These are phyloP conservation scores for Aspergillus homomorphus DNA, from an alignment of 495 filamentous ascomycete species.

Conservation along the genomic window DNA sequence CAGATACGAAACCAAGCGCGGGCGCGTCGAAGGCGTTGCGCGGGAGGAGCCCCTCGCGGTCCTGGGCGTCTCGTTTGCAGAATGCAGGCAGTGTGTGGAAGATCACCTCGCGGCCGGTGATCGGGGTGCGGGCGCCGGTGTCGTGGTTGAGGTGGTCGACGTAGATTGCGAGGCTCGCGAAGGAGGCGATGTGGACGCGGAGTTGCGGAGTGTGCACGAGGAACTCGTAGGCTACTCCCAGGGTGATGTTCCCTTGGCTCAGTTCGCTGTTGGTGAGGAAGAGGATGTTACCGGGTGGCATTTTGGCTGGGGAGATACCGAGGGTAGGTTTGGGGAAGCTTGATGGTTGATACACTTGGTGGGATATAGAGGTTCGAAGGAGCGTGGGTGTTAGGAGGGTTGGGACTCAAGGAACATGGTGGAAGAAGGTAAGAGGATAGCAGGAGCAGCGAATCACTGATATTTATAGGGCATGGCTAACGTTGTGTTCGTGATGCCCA, in stretches of 20 bases:
- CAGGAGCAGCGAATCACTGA: too few species aligned
- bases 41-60: neutral
- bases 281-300: slow-evolving; percentile 22
- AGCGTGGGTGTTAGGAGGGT: too few species aligned
- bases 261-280: slow-evolving; percentile 47
- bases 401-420: too few species aligned
- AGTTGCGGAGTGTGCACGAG: slow-evolving; percentile 29
- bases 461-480: too few species aligned
- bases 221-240: slow-evolving; percentile 43
- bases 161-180: slow-evolving; percentile 24
- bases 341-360: too few species aligned
- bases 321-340: too few species aligned
- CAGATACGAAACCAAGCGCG: slow-evolving; percentile 21
- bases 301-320: too few species aligned
- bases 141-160: slow-evolving; percentile 19
- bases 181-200: slow-evolving; percentile 48
- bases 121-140: too few species aligned
- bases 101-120: slow-evolving; percentile 1
- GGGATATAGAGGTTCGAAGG: too few species aligned
- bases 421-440: too few species aligned
- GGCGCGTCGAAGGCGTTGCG: slow-evolving; percentile 14
- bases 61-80: slow-evolving; percentile 26
- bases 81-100: slow-evolving; percentile 34
- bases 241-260: slow-evolving; percentile 43
- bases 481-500: too few species aligned